Percentiles rank a stretch among this genome's conserved stretches.
Evolutionary conservation across 2,329 filamentous ascomycete genomes (phyloP).

Genomic region (Chaetothyriales sp.): DNA sequence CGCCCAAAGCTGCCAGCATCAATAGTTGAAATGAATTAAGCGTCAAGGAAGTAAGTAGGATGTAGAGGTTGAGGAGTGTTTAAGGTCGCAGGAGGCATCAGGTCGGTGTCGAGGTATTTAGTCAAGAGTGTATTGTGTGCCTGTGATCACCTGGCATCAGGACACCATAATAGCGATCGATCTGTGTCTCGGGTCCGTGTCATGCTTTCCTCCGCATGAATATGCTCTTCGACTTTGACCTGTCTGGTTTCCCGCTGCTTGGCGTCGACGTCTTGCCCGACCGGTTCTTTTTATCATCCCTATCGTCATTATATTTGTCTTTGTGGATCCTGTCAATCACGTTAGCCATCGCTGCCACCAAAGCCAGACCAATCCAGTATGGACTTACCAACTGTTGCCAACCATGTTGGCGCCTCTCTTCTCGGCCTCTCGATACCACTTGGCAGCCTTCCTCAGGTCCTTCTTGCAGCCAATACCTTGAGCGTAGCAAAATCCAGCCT

Average conservation of each 20-base stretch:
- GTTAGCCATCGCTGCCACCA: constrained; percentile 1
- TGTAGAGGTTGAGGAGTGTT: neutral
- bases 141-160: no score
- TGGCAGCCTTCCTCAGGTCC: constrained; percentile 84
- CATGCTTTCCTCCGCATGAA: neutral
- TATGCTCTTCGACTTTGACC: neutral
- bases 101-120: neutral
- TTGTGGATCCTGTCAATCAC: constrained; percentile 14
- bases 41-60: neutral
- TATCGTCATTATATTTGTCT: constrained; percentile 15
- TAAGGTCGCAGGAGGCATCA: neutral
- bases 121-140: no score
- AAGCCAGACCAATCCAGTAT: neutral
- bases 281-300: constrained; percentile 4
- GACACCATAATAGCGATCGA: no score
- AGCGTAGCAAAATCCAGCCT: constrained; percentile 92
- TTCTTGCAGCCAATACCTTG: constrained; percentile 91
- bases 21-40: neutral
- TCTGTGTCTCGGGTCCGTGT: neutral
- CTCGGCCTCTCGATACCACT: constrained; percentile 79
- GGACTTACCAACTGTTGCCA: constrained; percentile 82
- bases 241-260: neutral
- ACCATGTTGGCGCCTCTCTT: constrained; percentile 93
- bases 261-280: neutral
- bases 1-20: neutral